phyloP scores from a whole-genome alignment of 176 grass and related monocot species.

The Musa schizocarpa region DNA sequence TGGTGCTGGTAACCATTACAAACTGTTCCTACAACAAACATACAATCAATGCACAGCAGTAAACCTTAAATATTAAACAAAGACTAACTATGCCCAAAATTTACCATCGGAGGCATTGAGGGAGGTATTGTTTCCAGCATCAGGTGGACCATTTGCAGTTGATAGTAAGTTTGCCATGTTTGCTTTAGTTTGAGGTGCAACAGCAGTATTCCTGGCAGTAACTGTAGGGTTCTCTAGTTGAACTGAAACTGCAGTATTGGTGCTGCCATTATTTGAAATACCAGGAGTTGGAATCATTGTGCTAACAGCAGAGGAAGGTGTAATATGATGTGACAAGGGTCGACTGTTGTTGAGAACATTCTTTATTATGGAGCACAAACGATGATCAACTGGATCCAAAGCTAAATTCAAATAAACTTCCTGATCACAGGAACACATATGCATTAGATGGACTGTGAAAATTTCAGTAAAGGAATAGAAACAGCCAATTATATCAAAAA shows the following conservation, averaged over 20 bases:
- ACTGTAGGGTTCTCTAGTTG: conserved; percentile 44
- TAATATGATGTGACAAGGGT: conserved; percentile 23
- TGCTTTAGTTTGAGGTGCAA: conserved; percentile 44
- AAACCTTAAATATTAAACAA: conserved; percentile 8
- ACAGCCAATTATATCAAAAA: not conserved
- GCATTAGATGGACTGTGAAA: not conserved
- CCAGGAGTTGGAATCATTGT: conserved; percentile 97
- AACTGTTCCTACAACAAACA: conserved; percentile 40
- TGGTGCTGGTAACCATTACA: conserved; percentile 66
- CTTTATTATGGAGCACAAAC: conserved; percentile 51
- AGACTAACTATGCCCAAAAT: not conserved
- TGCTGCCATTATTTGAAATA: conserved; percentile 47
- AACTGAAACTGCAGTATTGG: conserved; percentile 44
- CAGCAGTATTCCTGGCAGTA: conserved; percentile 35
- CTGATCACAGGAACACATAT: conserved; percentile 35
- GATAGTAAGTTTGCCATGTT: conserved; percentile 42
- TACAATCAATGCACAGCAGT: conserved; percentile 17
- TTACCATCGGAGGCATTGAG: conserved; percentile 20
- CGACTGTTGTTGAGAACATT: conserved; percentile 25
- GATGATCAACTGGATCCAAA: conserved; percentile 39
- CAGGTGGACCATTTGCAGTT: conserved; percentile 28
- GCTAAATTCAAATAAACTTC: conserved; percentile 60
- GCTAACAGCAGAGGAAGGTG: conserved; percentile 52
- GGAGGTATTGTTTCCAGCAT: conserved; percentile 14
- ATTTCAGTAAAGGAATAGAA: not conserved